A percentile compares a stretch with the other conserved stretches of the same genome.
Evolutionary conservation across 495 filamentous ascomycete genomes (phyloP).

Genomic region (Gamarada debralockiae): DNA sequence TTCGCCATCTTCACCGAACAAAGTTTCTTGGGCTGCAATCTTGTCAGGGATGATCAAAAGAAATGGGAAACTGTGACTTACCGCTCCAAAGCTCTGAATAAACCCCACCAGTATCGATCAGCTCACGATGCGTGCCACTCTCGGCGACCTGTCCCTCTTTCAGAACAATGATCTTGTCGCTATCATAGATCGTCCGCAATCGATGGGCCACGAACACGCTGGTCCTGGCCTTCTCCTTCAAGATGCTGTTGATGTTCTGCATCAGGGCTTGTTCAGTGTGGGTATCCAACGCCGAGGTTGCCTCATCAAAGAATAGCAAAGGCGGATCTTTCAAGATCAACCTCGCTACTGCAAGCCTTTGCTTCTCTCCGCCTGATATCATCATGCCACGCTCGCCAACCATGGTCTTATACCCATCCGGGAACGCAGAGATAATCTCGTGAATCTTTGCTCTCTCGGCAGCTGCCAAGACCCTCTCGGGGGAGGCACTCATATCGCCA

Average conservation of each 20-base stretch:
- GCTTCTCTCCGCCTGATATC: constrained; percentile 97
- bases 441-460: constrained; percentile 81
- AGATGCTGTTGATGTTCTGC: constrained; percentile 88
- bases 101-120: constrained; percentile 75
- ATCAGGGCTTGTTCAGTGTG: constrained; percentile 92
- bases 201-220: constrained; percentile 94
- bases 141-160: constrained; percentile 81
- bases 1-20: constrained; percentile 33
- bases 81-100: constrained; percentile 92
- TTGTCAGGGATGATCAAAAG: constrained; percentile 14
- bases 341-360: constrained; percentile 82
- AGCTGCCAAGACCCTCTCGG: constrained; percentile 67
- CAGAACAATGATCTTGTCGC: constrained; percentile 90
- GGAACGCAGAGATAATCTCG: constrained; percentile 71
- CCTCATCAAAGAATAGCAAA: constrained; percentile 95
- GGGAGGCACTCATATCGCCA: constrained; percentile 76
- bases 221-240: constrained; percentile 83
- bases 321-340: constrained; percentile 90
- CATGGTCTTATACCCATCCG: constrained; percentile 85
- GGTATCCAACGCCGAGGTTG: constrained; percentile 92
- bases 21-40: constrained; percentile 38
- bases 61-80: constrained; percentile 37
- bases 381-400: constrained; percentile 97
- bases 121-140: constrained; percentile 76
- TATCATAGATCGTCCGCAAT: constrained; percentile 89